Base-by-base conservation (phyloP, 371 early-diverging fungal species). In the Vavraia culicis region DNA sequence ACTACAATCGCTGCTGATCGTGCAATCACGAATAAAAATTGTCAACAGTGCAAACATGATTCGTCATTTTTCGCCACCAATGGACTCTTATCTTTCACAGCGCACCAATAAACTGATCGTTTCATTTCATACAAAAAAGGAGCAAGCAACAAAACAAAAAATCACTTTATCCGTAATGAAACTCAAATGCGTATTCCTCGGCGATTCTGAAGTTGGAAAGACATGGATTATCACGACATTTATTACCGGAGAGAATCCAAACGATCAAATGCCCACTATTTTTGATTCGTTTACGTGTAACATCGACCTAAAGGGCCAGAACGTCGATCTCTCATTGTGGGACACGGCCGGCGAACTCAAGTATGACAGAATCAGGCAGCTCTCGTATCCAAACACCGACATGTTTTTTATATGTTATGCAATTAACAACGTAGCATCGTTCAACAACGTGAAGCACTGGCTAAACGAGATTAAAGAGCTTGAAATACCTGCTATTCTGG, bases 381-480 rank as follows among this genome's bases (percentile, higher is more conserved):
- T 83, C 15, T 81, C 81, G 20, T 84, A 82, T 67, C 81, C 81
- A 21, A 78, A 84, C 60, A 81, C 84, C 4, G 80, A 87, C 63
- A 80, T 84, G 0, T 78, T 84, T 66, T 62, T 87, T 32, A 74
- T 83, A 49, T 83, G 85, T 64, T 83, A 81, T 58, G 77, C 80
- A 22, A 63, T 82, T 15, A 78, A 78, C 49, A 73, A 73, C 42
- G 76, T 76, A 23, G 73, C 75, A 15, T 79, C 81, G 0, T 79
- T 83, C 61, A 78, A 79, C 57, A 81, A 81, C 68, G 78, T 82
- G 41, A 68, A 74, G 59, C 76, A 78, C 38, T 41, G 88, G 87
- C 76, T 73, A 61, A 85, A 88, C 5, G 89, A 89, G 69, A 81
- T 90, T 63, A 75, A 75, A 61, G 85, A 83, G 37, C 88, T n/a